These are phyloP conservation scores for Elongisporangium anandrum DNA, from an alignment of 352 stramenopile genomes.

Conservation along the genomic window DNA sequence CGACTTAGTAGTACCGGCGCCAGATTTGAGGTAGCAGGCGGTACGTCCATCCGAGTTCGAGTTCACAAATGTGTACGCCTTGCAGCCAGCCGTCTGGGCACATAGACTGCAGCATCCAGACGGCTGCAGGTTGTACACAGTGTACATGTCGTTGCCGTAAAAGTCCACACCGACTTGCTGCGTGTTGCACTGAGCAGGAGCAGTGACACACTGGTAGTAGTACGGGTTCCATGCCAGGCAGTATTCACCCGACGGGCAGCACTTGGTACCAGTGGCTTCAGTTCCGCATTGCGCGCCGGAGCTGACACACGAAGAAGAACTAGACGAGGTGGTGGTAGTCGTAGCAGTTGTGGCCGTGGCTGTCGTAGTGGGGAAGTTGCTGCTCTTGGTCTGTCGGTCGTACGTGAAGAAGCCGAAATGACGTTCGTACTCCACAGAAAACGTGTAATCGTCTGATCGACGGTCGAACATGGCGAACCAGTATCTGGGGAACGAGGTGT, in stretches of 20 bases:
- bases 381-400: background rate
- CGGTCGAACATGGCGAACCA: slow-evolving; percentile 31
- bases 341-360: too few relatives aligned
- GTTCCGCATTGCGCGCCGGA: slow-evolving; percentile 12
- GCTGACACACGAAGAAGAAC: too few relatives aligned
- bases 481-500: slow-evolving; percentile 15
- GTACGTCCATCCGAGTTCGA: slow-evolving; percentile 16
- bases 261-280: slow-evolving; percentile 11
- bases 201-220: slow-evolving; percentile 40
- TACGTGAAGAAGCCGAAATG: background rate
- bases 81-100: slow-evolving; percentile 7
- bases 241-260: slow-evolving; percentile 35
- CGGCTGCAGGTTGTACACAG: slow-evolving; percentile 12
- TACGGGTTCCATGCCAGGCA: slow-evolving; percentile 39
- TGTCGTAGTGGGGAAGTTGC: slow-evolving; percentile 26
- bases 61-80: slow-evolving; percentile 25
- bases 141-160: slow-evolving; percentile 36
- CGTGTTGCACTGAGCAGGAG: slow-evolving; percentile 23
- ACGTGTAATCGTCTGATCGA: slow-evolving; percentile 13
- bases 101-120: slow-evolving; percentile 14
- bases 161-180: slow-evolving; percentile 38
- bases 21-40: slow-evolving; percentile 26
- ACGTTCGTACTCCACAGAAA: background rate
- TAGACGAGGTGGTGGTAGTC: too few relatives aligned
- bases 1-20: slow-evolving; percentile 7